These are phyloP conservation scores for Phytophthora fragariaefolia DNA, from an alignment of 352 stramenopile genomes.

Conservation along the genomic window DNA sequence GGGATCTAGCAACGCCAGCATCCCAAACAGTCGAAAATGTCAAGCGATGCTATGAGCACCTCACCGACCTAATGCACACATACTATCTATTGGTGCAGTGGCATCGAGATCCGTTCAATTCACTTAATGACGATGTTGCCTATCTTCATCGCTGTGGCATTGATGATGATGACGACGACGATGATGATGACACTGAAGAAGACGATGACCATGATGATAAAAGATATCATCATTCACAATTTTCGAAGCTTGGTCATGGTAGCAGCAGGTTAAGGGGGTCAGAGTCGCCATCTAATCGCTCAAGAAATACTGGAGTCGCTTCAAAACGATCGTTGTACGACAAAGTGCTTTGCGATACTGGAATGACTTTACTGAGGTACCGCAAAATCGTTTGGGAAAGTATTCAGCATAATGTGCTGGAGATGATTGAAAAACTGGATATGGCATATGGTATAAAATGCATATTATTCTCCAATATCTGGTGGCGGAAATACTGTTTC, in stretches of 20 bases:
- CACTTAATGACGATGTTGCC: constrained; percentile 65
- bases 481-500: not conserved
- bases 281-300: constrained; percentile 38
- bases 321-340: constrained; percentile 58
- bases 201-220: constrained; percentile 51
- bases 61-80: constrained; percentile 89
- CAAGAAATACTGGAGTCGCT: constrained; percentile 41
- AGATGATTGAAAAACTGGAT: constrained; percentile 75
- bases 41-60: constrained; percentile 62
- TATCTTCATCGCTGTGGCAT: constrained; percentile 87
- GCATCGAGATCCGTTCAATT: constrained; percentile 88
- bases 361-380: constrained; percentile 80
- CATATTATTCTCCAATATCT: not conserved
- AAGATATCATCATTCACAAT: constrained; percentile 35
- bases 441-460: constrained; percentile 71
- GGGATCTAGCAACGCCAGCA: constrained; percentile 21
- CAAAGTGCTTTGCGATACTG: constrained; percentile 77
- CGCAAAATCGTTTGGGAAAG: constrained; percentile 89
- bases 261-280: constrained; percentile 17
- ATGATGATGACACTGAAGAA: constrained; percentile 73
- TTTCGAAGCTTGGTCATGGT: constrained; percentile 18
- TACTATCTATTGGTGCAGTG: constrained; percentile 91
- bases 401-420: constrained; percentile 82
- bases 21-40: constrained; percentile 67
- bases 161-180: constrained; percentile 80